Conservation (phyloP, 78 protist species). For the Parvularia atlantis region DNA sequence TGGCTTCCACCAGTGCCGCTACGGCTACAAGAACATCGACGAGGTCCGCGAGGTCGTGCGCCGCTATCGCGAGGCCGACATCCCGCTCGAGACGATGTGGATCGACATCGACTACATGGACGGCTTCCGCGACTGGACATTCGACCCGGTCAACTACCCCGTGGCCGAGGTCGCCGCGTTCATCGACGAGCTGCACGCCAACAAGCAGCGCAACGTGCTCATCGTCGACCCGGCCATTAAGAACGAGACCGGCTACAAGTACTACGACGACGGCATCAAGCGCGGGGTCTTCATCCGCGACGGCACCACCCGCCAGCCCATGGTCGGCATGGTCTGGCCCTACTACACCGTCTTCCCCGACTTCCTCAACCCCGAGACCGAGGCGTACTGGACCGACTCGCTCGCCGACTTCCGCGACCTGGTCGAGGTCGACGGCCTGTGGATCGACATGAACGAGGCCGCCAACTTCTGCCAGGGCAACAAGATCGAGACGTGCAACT, state of each 20-base stretch:
- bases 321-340: conserved; percentile 73
- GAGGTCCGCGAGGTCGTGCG: conserved; percentile 32
- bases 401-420: conserved; percentile 6
- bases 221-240: conserved; percentile 71
- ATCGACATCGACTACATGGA: conserved; percentile 63
- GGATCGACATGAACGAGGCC: conserved; percentile 79
- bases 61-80: conserved; percentile 13
- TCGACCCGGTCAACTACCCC: conserved; percentile 51
- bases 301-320: not conserved
- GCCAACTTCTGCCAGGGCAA: conserved; percentile 37
- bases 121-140: conserved; percentile 48
- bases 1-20: conserved; percentile 64
- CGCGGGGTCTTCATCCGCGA: not conserved
- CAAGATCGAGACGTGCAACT: not conserved
- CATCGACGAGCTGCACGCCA: conserved; percentile 33
- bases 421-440: conserved; percentile 16
- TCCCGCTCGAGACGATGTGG: conserved; percentile 71
- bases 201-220: conserved; percentile 49
- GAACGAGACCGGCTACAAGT: conserved; percentile 13
- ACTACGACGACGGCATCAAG: conserved; percentile 17
- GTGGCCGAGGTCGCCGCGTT: conserved; percentile 5
- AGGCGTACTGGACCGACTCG: conserved; percentile 35
- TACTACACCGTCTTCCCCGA: conserved; percentile 61
- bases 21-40: conserved; percentile 45
- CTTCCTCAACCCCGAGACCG: conserved; percentile 34